phyloP scores from a whole-genome alignment of 257 asterid species.

The Salvia hispanica region DNA sequence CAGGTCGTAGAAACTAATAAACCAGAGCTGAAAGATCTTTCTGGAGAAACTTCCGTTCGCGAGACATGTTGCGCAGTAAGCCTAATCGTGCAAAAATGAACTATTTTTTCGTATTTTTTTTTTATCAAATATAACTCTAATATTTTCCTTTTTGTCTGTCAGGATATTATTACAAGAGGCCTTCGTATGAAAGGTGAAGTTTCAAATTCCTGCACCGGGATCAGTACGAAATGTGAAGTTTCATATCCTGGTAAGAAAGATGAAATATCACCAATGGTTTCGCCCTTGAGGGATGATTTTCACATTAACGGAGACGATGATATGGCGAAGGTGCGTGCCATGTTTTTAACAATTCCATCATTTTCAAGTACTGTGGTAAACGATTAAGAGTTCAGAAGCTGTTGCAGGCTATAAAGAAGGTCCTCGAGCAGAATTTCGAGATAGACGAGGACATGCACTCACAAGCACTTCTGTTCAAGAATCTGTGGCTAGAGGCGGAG shows the following conservation, averaged over 20 bases:
- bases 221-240: conserved; percentile 31
- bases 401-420: conserved; percentile 69
- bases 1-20: conserved; percentile 32
- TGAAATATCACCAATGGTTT: conserved; percentile 37
- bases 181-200: conserved; percentile 36
- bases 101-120: conserved; percentile 22
- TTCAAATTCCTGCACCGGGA: conserved; percentile 30
- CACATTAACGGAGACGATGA: conserved; percentile 48
- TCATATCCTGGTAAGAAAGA: conserved; percentile 43
- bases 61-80: conserved; percentile 53
- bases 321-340: conserved; percentile 59
- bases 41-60: conserved; percentile 38
- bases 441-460: conserved; percentile 56
- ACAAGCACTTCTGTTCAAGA: conserved; percentile 71
- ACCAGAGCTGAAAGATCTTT: conserved; percentile 31
- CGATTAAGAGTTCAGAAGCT: not conserved
- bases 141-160: conserved; percentile 26
- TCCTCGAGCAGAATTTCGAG: conserved; percentile 73
- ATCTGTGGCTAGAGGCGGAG: conserved; percentile 94
- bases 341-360: conserved; percentile 5
- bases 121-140: not conserved
- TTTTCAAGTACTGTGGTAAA: not conserved
- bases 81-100: conserved; percentile 18
- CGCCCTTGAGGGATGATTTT: conserved; percentile 42
- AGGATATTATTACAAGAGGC: conserved; percentile 46